These are phyloP conservation scores for Psidium guajava DNA, from an alignment of 345 rosid genomes.

Conservation along the genomic window DNA sequence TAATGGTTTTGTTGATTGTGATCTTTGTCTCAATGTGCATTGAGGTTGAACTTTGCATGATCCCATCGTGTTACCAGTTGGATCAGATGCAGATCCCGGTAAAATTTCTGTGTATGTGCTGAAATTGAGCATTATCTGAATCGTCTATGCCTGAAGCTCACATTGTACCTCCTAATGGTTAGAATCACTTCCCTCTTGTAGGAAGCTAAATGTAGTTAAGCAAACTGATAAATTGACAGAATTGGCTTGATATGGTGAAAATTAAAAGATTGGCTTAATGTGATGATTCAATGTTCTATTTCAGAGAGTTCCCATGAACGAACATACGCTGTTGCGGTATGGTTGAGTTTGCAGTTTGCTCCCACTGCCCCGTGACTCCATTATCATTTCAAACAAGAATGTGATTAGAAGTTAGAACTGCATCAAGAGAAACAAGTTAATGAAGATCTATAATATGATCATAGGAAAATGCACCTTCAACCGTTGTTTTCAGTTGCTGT, in stretches of 20 bases:
- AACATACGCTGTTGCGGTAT: background rate
- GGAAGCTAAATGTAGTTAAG: background rate
- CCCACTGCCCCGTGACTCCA: background rate
- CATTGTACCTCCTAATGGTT: background rate
- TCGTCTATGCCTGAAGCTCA: background rate
- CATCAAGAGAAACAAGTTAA: background rate
- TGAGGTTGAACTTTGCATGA: background rate
- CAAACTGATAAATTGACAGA: background rate
- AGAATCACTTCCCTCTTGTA: background rate
- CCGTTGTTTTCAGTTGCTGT: background rate
- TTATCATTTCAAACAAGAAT: background rate
- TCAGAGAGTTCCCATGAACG: background rate
- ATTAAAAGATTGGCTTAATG: background rate
- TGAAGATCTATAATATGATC: background rate
- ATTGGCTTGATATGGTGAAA: background rate
- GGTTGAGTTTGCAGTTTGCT: background rate
- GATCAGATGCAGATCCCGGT: background rate
- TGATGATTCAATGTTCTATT: background rate
- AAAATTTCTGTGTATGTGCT: background rate
- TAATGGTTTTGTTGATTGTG: constrained; percentile 10
- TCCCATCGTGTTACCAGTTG: background rate
- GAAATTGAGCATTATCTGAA: background rate
- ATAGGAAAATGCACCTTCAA: background rate
- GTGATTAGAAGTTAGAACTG: background rate
- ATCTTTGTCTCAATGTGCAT: background rate